A percentile compares a stretch with the other conserved stretches of the same genome.
These are phyloP conservation scores for Crithidia brevicula DNA, from an alignment of 208 protist genomes.

Conservation along the genomic window DNA sequence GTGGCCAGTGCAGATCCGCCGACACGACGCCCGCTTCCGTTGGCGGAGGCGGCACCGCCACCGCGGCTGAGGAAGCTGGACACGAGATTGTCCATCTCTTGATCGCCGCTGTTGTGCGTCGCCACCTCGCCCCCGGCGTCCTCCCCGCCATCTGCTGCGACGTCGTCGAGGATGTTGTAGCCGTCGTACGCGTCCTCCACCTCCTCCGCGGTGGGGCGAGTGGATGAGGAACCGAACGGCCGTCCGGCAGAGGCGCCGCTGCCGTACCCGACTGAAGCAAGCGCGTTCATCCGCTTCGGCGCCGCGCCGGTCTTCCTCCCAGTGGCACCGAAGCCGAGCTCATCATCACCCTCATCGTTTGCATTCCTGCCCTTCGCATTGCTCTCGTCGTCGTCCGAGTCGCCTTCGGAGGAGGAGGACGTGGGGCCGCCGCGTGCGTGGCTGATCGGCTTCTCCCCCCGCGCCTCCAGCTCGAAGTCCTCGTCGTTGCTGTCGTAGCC, in stretches of 20 bases:
- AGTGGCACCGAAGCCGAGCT: conserved; percentile 15
- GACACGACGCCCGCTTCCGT: background rate
- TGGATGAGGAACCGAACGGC: conserved; percentile 8
- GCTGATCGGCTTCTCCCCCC: conserved; percentile 57
- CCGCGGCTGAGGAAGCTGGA: conserved; percentile 44
- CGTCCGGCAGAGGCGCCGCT: background rate
- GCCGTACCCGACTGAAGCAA: conserved; percentile 33
- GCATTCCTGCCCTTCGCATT: conserved; percentile 60
- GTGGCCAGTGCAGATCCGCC: background rate
- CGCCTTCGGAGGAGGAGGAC: conserved; percentile 16
- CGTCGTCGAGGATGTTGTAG: conserved; percentile 76
- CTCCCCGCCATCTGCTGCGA: conserved; percentile 29
- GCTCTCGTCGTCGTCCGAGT: conserved; percentile 30
- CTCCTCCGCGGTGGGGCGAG: conserved; percentile 14
- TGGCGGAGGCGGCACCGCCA: background rate
- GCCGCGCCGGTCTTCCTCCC: background rate
- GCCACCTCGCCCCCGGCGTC: conserved; percentile 21
- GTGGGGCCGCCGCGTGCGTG: conserved; percentile 1
- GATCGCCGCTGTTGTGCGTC: conserved; percentile 21
- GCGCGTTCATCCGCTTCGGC: conserved; percentile 23
- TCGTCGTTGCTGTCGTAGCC: conserved; percentile 90
- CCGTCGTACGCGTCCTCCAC: conserved; percentile 36
- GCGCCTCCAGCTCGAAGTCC: conserved; percentile 75
- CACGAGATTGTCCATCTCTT: conserved; percentile 55
- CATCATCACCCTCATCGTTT: conserved; percentile 40